Evolutionary conservation across 2,329 filamentous ascomycete genomes (phyloP), one percentile per base, ranked within the genome.

Genomic region (Mariannaea elegans): DNA sequence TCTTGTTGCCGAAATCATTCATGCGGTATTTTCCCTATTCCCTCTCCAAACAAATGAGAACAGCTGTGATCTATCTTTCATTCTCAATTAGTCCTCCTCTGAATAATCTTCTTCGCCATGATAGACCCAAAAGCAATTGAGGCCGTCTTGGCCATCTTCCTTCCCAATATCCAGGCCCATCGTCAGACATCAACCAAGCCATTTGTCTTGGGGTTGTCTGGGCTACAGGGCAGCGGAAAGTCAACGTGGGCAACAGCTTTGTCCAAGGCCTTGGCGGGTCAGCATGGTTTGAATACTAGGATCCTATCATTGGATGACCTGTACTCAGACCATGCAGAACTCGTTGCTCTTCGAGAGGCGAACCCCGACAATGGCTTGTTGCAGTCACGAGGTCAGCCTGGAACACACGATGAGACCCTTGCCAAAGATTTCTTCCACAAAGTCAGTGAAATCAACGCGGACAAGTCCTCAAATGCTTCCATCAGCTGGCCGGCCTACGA

Each of bases 211-310:
- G 68, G 68, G 1, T 46, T 71, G 18, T 71, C 68, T 2, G 68
- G 68, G 0, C 52, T 71, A 2, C 68, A 71, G 47, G 68, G 68
- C 9, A 71, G 68, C 23, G 68, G 68, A 2, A 71, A 71, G 16
- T 71, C 68, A 10, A 71, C 68, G 57, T 71, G 68, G 68, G 68
- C 68, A 10, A 54, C 47, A 23, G 66, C 65, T 32, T 48, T 71
- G 1, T 66, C 68, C 1, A n/a, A 57, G 5, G 46, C 56, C 4
- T 46, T 71, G 29, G 44, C 47, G 7, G 47, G 8, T 2, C 52
- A 64, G n/a, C 56, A 71, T 24, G 39, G 49, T 4, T 48, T 71
- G 24, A 66, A 61, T 12, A 65, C 65, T 2, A 58, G 63, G 1
- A 65, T 62, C 0, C 0, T 71, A 1, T 70, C 68, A 1, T 2